Evolutionary conservation across 2,329 filamentous ascomycete genomes (phyloP).

Genomic region (Colletotrichum orchidophilum): DNA sequence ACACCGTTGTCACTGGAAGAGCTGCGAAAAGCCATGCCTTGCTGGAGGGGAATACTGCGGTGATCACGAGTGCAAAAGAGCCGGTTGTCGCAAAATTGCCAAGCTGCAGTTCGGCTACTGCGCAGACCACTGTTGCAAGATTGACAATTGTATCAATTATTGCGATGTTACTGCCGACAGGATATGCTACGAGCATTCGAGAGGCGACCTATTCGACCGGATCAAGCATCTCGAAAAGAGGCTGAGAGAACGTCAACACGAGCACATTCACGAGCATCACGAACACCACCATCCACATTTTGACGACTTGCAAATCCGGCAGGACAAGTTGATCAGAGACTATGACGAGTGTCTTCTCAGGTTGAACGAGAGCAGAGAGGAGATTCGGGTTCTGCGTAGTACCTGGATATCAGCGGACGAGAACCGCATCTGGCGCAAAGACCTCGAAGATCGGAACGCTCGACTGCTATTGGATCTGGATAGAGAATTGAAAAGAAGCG

Average conservation of each 20-base stretch:
- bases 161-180: constrained; percentile 16
- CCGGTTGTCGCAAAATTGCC: constrained; percentile 4
- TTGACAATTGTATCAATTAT: constrained; percentile 24
- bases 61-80: constrained; percentile 24
- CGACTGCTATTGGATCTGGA: constrained; percentile 76
- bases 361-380: constrained; percentile 15
- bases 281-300: not conserved
- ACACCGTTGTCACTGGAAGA: constrained; percentile 17
- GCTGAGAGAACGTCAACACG: not conserved
- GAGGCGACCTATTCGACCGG: constrained; percentile 9
- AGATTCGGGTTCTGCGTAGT: constrained; percentile 13
- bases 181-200: constrained; percentile 27
- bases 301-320: constrained; percentile 14
- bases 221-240: constrained; percentile 23
- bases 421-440: constrained; percentile 21
- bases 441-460: constrained; percentile 22
- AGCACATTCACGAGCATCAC: not conserved
- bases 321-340: constrained; percentile 23
- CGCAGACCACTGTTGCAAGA: constrained; percentile 27
- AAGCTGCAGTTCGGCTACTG: constrained; percentile 18
- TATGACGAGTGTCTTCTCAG: constrained; percentile 11
- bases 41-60: constrained; percentile 9
- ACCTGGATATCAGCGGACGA: constrained; percentile 22
- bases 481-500: constrained; percentile 91
- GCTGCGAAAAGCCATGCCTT: constrained; percentile 9